Evolutionary conservation across 1,139 yeast species (phyloP).

Genomic region (Petasospora rhodanensis): DNA sequence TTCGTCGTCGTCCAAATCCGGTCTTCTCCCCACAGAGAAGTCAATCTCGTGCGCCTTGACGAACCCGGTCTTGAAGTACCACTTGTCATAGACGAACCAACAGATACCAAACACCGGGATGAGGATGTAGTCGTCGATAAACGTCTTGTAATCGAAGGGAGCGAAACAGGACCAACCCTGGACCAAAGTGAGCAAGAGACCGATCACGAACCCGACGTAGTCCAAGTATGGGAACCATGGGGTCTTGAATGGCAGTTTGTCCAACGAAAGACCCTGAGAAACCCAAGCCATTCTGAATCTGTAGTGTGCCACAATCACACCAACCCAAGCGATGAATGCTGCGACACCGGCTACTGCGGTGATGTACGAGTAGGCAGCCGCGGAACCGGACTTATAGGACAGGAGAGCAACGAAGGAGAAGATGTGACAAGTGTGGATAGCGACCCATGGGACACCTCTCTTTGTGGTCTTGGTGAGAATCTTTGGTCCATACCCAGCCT

Average conservation of each 20-base stretch:
- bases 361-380: slow-evolving; percentile 74
- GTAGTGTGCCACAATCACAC: slow-evolving; percentile 60
- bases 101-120: slow-evolving; percentile 22
- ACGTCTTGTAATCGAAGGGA: slow-evolving; percentile 25
- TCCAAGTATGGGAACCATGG: slow-evolving; percentile 53
- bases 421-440: slow-evolving; percentile 51
- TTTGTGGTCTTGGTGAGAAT: slow-evolving; percentile 48
- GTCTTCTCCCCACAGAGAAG: slow-evolving; percentile 22
- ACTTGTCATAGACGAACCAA: slow-evolving; percentile 23
- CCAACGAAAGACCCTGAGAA: slow-evolving; percentile 54
- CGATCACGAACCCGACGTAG: slow-evolving; percentile 10
- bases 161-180: slow-evolving; percentile 27
- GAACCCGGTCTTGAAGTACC: slow-evolving; percentile 22
- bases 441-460: slow-evolving; percentile 62
- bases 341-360: slow-evolving; percentile 65
- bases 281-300: slow-evolving; percentile 59
- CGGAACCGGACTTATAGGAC: slow-evolving; percentile 56
- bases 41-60: slow-evolving; percentile 20
- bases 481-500: slow-evolving; percentile 49
- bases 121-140: slow-evolving; percentile 26
- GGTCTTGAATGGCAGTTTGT: slow-evolving; percentile 63
- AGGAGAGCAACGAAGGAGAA: slow-evolving; percentile 65
- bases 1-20: slow-evolving; percentile 21
- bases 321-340: slow-evolving; percentile 65
- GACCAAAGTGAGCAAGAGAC: slow-evolving; percentile 21